A percentile compares a stretch with the other conserved stretches of the same genome.
Conservation (phyloP, 441 rosid genomes). For the Kokia cookei region DNA sequence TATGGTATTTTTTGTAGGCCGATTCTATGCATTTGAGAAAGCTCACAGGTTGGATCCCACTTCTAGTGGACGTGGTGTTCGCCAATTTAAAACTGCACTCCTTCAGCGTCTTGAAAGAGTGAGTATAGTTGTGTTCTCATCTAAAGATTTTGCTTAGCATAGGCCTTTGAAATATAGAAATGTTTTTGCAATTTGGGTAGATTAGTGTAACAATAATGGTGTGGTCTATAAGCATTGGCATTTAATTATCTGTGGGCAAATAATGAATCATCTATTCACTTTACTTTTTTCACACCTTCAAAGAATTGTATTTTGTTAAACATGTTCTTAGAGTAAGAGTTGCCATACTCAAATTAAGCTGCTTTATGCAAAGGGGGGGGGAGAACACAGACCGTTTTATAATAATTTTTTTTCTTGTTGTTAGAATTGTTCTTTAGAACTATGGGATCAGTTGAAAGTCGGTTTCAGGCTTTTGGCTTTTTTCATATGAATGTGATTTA, state of each 20-base stretch:
- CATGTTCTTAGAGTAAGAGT: neutral
- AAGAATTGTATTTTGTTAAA: neutral
- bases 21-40: constrained; percentile 96
- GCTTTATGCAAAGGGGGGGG: neutral
- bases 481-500: neutral
- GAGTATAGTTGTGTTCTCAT: constrained; percentile 13
- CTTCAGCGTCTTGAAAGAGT: constrained; percentile 98
- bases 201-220: neutral
- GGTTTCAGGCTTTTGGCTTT: neutral
- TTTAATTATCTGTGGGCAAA: neutral
- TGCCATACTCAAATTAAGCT: neutral
- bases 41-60: constrained; percentile 97
- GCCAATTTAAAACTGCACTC: constrained; percentile 96
- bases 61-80: constrained; percentile 96
- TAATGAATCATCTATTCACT: neutral
- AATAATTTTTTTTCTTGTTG: neutral
- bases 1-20: constrained; percentile 46
- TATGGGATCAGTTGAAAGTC: neutral
- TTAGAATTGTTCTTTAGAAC: neutral
- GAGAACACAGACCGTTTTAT: neutral
- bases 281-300: neutral
- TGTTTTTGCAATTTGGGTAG: neutral
- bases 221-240: neutral
- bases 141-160: neutral
- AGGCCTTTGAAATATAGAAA: neutral